A percentile compares a stretch with the other conserved stretches of the same genome.
These are phyloP conservation scores for Penicillium sp. DNA, from an alignment of 2,329 filamentous ascomycete genomes.

Conservation along the genomic window DNA sequence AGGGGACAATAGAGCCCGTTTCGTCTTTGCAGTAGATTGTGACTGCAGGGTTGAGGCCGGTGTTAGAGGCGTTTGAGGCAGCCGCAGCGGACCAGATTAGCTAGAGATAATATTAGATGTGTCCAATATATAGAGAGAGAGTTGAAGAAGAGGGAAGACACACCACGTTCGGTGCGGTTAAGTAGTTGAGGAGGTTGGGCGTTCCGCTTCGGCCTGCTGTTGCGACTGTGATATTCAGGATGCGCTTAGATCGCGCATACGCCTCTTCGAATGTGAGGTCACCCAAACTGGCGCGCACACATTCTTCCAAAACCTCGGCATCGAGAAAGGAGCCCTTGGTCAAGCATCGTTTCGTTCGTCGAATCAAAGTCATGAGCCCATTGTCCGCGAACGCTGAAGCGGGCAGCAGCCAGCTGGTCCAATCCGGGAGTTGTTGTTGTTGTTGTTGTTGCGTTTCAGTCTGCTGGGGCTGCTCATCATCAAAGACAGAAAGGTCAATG, in stretches of 20 bases:
- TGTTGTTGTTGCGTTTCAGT: slow-evolving; percentile 20
- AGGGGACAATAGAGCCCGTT: slow-evolving; percentile 73
- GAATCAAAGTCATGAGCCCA: slow-evolving; percentile 63
- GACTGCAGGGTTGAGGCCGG: slow-evolving; percentile 68
- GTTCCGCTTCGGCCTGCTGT: slow-evolving; percentile 75
- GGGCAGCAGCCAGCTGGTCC: slow-evolving; percentile 11
- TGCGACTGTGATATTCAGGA: slow-evolving; percentile 90
- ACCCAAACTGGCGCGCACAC: slow-evolving; percentile 82
- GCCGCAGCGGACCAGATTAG: slow-evolving; percentile 60
- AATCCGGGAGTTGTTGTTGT: slow-evolving; percentile 2
- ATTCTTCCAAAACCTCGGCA: slow-evolving; percentile 78
- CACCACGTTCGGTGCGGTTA: slow-evolving; percentile 91
- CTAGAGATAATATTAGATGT: slow-evolving; percentile 42
- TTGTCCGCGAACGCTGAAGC: slow-evolving; percentile 38
- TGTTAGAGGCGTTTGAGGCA: slow-evolving; percentile 53
- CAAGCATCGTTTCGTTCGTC: slow-evolving; percentile 71
- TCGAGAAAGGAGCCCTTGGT: slow-evolving; percentile 84
- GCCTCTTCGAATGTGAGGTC: slow-evolving; percentile 94
- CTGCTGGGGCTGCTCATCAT: slow-evolving; percentile 44
- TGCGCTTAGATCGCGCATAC: slow-evolving; percentile 79
- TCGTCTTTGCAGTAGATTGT: slow-evolving; percentile 80
- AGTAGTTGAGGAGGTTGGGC: slow-evolving; percentile 85
- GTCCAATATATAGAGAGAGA: not conserved
- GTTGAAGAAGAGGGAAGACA: slow-evolving; percentile 42
- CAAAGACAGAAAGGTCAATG: slow-evolving; percentile 83